Conservation (phyloP, 176 grass and related monocot genomes). For the Pontederia paniculata region DNA sequence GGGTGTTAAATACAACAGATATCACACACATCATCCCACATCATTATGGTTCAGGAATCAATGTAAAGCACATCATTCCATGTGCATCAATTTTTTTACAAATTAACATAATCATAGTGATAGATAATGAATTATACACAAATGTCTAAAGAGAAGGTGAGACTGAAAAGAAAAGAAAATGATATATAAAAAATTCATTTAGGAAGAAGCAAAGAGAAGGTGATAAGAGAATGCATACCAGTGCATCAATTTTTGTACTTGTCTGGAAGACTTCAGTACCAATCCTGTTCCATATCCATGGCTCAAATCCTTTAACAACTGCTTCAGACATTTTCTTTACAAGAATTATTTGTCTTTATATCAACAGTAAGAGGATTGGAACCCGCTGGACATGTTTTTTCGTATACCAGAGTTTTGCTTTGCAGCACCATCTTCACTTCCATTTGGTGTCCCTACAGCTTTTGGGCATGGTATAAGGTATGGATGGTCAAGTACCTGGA, state of each 20-base stretch:
- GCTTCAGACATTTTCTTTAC: constrained; percentile 24
- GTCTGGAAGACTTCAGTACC: constrained; percentile 54
- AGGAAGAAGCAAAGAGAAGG: background rate
- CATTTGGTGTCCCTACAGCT: constrained; percentile 30
- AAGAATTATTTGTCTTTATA: constrained; percentile 37
- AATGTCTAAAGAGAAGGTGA: too few relatives aligned
- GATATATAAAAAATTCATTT: background rate
- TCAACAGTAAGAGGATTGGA: constrained; percentile 70
- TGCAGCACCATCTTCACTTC: constrained; percentile 45
- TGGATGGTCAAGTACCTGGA: constrained; percentile 84
- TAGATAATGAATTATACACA: too few relatives aligned
- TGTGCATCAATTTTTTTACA: too few relatives aligned
- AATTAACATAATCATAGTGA: too few relatives aligned
- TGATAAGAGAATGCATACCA: constrained; percentile 42
- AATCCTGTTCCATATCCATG: too few relatives aligned
- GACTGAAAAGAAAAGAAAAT: background rate
- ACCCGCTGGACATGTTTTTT: constrained; percentile 66
- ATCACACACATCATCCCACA: too few relatives aligned
- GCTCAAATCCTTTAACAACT: constrained; percentile 36
- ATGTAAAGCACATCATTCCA: too few relatives aligned
- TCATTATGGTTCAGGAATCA: too few relatives aligned
- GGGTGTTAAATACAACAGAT: too few relatives aligned
- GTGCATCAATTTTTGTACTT: constrained; percentile 92
- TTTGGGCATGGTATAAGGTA: constrained; percentile 83
- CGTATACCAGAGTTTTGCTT: constrained; percentile 48